Evolutionary conservation across 176 grass and related monocot genomes (phyloP).

Genomic region (Sorghum bicolor): DNA sequence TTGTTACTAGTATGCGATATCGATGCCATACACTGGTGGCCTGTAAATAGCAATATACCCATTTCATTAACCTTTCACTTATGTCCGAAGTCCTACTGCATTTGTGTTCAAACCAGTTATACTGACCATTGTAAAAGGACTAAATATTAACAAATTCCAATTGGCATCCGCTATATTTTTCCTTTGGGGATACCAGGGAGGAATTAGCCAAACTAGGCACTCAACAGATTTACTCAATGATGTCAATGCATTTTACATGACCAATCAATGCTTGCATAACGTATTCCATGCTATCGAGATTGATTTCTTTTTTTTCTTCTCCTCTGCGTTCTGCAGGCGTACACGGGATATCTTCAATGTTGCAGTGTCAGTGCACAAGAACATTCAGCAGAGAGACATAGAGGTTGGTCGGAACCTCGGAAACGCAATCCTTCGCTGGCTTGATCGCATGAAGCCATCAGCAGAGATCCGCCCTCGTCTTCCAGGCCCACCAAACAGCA

Average conservation of each 20-base stretch:
- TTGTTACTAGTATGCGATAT: not conserved
- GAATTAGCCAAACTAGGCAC: not conserved
- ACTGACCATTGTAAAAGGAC: not conserved
- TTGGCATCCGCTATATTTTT: not conserved
- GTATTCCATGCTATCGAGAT: not conserved
- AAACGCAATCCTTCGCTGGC: conserved; percentile 73
- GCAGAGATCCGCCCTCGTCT: conserved; percentile 77
- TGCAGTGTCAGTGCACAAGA: conserved; percentile 86
- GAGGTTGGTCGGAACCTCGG: conserved; percentile 82
- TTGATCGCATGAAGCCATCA: conserved; percentile 93
- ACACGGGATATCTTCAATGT: conserved; percentile 65
- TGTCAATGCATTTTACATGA: not conserved
- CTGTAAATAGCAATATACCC: not conserved
- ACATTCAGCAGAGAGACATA: conserved; percentile 87
- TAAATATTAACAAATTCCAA: not conserved
- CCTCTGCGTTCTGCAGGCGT: conserved; percentile 46
- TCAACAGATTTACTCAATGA: not conserved
- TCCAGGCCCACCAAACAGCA: conserved; percentile 16
- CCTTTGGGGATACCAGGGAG: not conserved
- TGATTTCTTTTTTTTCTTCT: not conserved
- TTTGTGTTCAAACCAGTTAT: not conserved
- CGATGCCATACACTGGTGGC: not conserved
- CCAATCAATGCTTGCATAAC: not conserved
- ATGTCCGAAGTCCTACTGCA: too few species aligned
- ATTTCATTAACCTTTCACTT: not conserved